Conservation (phyloP, 2,329 filamentous ascomycete genomes). For the Arthrinium phaeospermum region DNA sequence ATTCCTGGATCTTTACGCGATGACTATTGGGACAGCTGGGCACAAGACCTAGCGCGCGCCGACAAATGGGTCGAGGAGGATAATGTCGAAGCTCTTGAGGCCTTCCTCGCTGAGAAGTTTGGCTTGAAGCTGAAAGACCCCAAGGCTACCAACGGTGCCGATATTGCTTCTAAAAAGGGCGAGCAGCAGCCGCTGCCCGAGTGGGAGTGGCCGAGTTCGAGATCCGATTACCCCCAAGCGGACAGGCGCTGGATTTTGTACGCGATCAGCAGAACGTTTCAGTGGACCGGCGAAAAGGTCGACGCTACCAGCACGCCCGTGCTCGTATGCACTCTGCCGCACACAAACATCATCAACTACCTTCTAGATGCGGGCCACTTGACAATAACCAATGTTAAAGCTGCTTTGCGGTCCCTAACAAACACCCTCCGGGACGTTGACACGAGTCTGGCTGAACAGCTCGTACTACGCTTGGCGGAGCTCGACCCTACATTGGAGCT, state of each 20-base stretch:
- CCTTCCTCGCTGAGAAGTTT: conserved; percentile 55
- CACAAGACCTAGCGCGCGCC: conserved; percentile 51
- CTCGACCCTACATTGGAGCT: conserved; percentile 73
- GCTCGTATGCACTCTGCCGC: conserved; percentile 50
- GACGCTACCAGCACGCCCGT: conserved; percentile 48
- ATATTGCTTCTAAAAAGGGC: conserved; percentile 29
- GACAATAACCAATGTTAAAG: conserved; percentile 62
- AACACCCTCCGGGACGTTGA: conserved; percentile 49
- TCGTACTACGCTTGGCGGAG: conserved; percentile 66
- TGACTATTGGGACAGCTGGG: conserved; percentile 53
- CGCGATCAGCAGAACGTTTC: conserved; percentile 66
- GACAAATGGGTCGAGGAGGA: conserved; percentile 53
- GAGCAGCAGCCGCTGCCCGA: conserved; percentile 40
- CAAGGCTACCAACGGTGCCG: conserved; percentile 28
- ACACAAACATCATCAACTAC: conserved; percentile 63
- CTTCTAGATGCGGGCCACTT: conserved; percentile 66
- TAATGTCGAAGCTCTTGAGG: conserved; percentile 56
- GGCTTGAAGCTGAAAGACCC: conserved; percentile 45
- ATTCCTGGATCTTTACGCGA: conserved; percentile 58
- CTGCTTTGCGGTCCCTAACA: conserved; percentile 59
- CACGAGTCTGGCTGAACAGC: conserved; percentile 61
- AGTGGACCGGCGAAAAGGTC: conserved; percentile 55
- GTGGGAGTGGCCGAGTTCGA: conserved; percentile 57
- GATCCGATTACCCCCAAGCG: conserved; percentile 55
- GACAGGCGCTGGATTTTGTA: conserved; percentile 71